phyloP scores from a whole-genome alignment of 2,329 filamentous ascomycete genomes.

The Fusarium graminum region DNA sequence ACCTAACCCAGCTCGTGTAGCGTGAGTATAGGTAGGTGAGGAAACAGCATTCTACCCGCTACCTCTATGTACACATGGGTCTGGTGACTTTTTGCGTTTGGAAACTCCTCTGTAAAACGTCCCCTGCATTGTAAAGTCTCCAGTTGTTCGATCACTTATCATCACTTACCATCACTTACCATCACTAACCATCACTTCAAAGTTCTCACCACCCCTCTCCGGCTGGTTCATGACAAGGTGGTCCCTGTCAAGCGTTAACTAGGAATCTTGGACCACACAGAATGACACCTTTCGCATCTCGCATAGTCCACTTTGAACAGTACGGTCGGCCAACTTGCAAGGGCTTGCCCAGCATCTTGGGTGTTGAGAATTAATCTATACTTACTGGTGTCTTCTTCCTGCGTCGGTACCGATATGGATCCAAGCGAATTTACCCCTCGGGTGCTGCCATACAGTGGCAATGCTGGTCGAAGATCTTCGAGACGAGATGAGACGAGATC shows the following conservation, averaged over 20 bases:
- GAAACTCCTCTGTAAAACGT: not conserved
- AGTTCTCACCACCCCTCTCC: conserved; percentile 5
- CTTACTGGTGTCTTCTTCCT: not conserved
- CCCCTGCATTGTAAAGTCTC: not conserved
- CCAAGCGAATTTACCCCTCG: conserved; percentile 11
- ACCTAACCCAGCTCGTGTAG: not conserved
- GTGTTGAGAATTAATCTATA: conserved; percentile 1
- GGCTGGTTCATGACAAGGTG: conserved; percentile 23
- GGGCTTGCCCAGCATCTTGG: conserved; percentile 9
- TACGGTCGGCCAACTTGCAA: conserved; percentile 4
- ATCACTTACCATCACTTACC: conserved; percentile 2
- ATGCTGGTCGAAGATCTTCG: conserved; percentile 33
- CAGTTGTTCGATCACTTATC: not conserved
- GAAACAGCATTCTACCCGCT: not conserved
- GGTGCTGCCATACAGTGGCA: conserved; percentile 7
- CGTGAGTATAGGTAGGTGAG: not conserved
- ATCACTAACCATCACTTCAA: conserved; percentile 7
- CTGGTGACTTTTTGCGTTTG: not conserved
- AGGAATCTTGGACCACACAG: conserved; percentile 12
- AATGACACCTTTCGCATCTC: conserved; percentile 19
- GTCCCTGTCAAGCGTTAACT: conserved; percentile 17
- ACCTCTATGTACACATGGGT: not conserved
- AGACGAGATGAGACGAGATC: conserved; percentile 25
- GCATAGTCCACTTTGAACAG: conserved; percentile 19
- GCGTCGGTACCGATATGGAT: not conserved